A percentile compares a stretch with the other conserved stretches of the same genome.
These are phyloP conservation scores for Carex scoparia DNA, from an alignment of 176 grass and related monocot genomes.

Conservation along the genomic window DNA sequence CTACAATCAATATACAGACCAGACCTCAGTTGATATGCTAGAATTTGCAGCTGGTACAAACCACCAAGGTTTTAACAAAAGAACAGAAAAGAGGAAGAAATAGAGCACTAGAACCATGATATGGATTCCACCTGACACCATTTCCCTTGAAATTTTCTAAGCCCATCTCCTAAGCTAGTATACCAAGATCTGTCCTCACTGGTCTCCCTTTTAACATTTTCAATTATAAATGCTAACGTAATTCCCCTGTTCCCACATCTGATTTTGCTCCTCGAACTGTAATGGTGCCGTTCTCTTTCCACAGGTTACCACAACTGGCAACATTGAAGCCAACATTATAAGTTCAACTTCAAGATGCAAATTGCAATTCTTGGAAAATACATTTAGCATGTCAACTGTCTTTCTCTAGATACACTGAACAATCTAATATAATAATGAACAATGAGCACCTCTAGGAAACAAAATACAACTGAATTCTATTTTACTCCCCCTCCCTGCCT, in stretches of 20 bases:
- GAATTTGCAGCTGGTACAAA: not conserved
- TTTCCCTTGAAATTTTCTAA: not conserved
- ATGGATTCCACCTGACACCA: not conserved
- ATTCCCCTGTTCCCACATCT: not conserved
- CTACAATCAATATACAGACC: conserved; percentile 8
- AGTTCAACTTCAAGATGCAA: conserved; percentile 4
- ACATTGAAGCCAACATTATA: not conserved
- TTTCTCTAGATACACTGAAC: not conserved
- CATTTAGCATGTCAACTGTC: not conserved
- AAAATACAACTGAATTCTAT: conserved; percentile 1
- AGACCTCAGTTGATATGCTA: not conserved
- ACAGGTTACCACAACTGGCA: not conserved
- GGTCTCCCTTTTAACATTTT: not conserved
- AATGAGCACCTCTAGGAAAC: not conserved
- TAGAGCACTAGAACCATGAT: not conserved
- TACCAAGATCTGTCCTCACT: not conserved
- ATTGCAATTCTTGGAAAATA: conserved; percentile 1
- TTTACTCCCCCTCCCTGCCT: not conserved
- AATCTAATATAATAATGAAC: conserved; percentile 14
- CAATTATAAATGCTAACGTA: not conserved
- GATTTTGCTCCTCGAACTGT: not conserved
- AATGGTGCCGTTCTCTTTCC: not conserved
- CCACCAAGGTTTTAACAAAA: not conserved
- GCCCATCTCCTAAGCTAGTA: not conserved
- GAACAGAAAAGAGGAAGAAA: not conserved